Conservation (phyloP, 2,329 filamentous ascomycete genomes). For the Furcasterigmium furcatum region DNA sequence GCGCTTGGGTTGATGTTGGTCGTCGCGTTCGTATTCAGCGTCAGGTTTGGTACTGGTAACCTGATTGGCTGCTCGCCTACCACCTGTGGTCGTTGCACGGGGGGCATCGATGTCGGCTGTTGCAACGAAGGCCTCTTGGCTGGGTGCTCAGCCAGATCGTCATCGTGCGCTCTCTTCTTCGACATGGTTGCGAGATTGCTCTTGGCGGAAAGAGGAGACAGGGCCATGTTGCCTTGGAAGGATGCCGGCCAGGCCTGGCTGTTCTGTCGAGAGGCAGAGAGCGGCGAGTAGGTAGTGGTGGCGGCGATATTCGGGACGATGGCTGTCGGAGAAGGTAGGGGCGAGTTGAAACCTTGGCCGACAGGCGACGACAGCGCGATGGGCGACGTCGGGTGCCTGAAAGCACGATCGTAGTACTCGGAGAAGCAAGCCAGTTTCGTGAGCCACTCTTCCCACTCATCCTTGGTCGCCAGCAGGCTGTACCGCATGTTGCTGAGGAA, state of each 20-base stretch:
- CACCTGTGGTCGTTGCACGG: conserved; percentile 5
- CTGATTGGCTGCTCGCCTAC: conserved; percentile 35
- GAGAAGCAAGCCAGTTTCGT: conserved; percentile 77
- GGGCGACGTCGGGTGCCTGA: conserved; percentile 32
- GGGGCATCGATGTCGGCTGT: conserved; percentile 16
- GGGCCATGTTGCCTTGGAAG: conserved; percentile 32
- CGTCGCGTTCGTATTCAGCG: conserved; percentile 50
- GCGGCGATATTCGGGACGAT: conserved; percentile 16
- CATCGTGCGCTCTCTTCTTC: conserved; percentile 50
- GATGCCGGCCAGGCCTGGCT: conserved; percentile 35
- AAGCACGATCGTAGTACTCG: conserved; percentile 75
- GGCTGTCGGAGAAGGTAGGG: conserved; percentile 47
- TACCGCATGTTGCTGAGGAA: conserved; percentile 99
- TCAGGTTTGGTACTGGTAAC: conserved; percentile 69
- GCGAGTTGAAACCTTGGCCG: conserved; percentile 36
- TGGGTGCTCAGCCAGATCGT: conserved; percentile 48
- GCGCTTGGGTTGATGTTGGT: conserved; percentile 16
- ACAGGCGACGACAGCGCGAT: conserved; percentile 37
- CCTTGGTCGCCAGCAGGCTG: conserved; percentile 80
- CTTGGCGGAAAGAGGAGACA: conserved; percentile 48
- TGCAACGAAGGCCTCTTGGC: conserved; percentile 45
- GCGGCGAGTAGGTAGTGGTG: too few species aligned
- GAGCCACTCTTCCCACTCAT: conserved; percentile 87
- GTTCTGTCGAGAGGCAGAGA: too few species aligned
- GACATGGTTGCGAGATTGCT: conserved; percentile 27